phyloP scores from a whole-genome alignment of 768 basidiomycete species.

The Pilatotrama ljubarskyi region DNA sequence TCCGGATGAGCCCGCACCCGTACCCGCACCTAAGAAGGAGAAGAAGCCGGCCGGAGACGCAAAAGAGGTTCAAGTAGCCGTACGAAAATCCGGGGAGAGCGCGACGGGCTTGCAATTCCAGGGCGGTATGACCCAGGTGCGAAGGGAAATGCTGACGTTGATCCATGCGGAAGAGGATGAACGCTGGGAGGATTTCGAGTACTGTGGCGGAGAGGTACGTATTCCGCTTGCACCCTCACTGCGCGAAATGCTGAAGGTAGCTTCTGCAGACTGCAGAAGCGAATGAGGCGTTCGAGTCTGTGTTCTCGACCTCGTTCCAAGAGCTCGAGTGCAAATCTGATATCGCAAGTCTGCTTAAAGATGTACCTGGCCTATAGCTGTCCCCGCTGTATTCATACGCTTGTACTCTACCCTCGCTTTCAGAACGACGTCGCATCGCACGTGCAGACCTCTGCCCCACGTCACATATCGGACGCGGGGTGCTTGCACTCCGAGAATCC shows the following conservation, averaged over 20 bases:
- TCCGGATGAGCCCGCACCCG: conserved; percentile 66
- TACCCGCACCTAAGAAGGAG: conserved; percentile 55
- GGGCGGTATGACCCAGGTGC: conserved; percentile 66
- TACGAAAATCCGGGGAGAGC: conserved; percentile 65
- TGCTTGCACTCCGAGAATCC: not conserved
- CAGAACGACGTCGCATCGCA: not conserved
- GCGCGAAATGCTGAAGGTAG: not conserved
- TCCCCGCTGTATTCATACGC: not conserved
- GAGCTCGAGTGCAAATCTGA: conserved; percentile 29
- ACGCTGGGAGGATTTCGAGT: conserved; percentile 68
- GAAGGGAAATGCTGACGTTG: conserved; percentile 76
- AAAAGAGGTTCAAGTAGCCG: conserved; percentile 77
- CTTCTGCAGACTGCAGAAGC: conserved; percentile 58
- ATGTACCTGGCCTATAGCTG: conserved; percentile 25
- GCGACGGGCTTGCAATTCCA: conserved; percentile 48
- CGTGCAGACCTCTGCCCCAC: not conserved
- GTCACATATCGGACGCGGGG: not conserved
- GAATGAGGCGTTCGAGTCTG: conserved; percentile 52
- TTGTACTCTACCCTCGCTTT: not conserved
- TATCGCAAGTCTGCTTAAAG: conserved; percentile 28
- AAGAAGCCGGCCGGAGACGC: conserved; percentile 55
- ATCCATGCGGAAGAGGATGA: conserved; percentile 80
- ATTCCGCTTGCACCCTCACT: not conserved
- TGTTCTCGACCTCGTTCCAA: conserved; percentile 58
- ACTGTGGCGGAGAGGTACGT: conserved; percentile 64